phyloP scores from a whole-genome alignment of 352 stramenopile species.

The Thalassiosira ordinaria region DNA sequence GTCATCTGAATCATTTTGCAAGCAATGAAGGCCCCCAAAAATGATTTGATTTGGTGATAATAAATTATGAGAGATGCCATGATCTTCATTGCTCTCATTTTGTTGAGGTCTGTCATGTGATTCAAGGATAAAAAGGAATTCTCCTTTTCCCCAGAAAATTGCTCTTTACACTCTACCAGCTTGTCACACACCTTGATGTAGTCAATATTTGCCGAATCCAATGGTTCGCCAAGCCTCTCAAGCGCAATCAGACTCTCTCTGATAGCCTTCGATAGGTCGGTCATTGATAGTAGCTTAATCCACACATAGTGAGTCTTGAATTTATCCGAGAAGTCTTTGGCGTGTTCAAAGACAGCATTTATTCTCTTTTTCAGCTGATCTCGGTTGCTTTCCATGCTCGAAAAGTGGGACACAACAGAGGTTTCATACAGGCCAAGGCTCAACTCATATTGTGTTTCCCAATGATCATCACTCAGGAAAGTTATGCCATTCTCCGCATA shows the following conservation, averaged over 20 bases:
- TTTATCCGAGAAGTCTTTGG: conserved; percentile 24
- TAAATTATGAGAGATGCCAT: conserved; percentile 21
- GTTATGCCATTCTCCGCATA: conserved; percentile 38
- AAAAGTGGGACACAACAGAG: conserved; percentile 30
- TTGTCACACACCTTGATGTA: conserved; percentile 4
- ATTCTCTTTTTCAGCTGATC: conserved; percentile 18
- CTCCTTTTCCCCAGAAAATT: conserved; percentile 10
- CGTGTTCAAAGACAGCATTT: conserved; percentile 26
- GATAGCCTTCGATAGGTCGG: conserved; percentile 18
- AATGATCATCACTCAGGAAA: conserved; percentile 31
- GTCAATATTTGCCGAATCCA: conserved; percentile 17
- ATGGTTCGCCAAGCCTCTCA: conserved; percentile 22
- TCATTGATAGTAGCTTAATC: conserved; percentile 19
- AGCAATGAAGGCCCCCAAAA: not conserved
- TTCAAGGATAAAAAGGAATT: conserved; percentile 10
- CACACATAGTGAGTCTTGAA: conserved; percentile 33
- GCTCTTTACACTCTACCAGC: conserved; percentile 16
- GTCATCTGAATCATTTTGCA: conserved; percentile 37
- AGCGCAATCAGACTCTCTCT: conserved; percentile 20
- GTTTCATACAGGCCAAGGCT: conserved; percentile 32
- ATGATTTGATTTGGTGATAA: conserved; percentile 16
- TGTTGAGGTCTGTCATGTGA: conserved; percentile 24
- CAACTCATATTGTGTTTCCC: conserved; percentile 43
- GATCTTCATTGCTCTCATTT: conserved; percentile 42
- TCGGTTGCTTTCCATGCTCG: not conserved